A percentile compares a stretch with the other conserved stretches of the same genome.
These are phyloP conservation scores for Cladosporium sp. DNA, from an alignment of 2,329 filamentous ascomycete genomes.

Conservation along the genomic window DNA sequence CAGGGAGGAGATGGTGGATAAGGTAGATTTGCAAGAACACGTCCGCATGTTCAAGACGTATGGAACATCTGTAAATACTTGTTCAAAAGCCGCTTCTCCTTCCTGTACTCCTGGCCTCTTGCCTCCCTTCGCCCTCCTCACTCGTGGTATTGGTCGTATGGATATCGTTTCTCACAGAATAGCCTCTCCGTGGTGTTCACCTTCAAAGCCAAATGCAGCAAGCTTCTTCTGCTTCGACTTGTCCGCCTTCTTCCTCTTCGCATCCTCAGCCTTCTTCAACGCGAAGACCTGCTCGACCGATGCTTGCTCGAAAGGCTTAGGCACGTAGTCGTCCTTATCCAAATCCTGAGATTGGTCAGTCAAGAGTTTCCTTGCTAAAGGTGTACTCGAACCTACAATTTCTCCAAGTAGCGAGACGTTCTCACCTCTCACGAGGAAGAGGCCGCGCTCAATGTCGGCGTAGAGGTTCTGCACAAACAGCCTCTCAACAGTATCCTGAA, in stretches of 20 bases:
- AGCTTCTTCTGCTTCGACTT: slow-evolving; percentile 72
- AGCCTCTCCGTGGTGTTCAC: slow-evolving; percentile 76
- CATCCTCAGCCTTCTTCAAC: slow-evolving; percentile 71
- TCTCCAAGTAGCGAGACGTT: slow-evolving; percentile 96
- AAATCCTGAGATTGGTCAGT: slow-evolving; percentile 62
- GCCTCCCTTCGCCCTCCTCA: not conserved
- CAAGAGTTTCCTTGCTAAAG: not conserved
- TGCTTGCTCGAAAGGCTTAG: slow-evolving; percentile 66
- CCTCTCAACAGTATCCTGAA: slow-evolving; percentile 89
- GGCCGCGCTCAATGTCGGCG: slow-evolving; percentile 80
- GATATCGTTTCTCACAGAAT: slow-evolving; percentile 56
- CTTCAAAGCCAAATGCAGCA: slow-evolving; percentile 80
- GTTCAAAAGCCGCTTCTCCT: slow-evolving; percentile 13
- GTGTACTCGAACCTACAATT: slow-evolving; percentile 57
- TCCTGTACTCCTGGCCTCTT: not conserved
- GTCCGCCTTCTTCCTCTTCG: slow-evolving; percentile 69
- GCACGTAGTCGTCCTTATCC: slow-evolving; percentile 89
- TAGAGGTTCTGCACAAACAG: slow-evolving; percentile 76
- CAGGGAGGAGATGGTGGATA: not conserved
- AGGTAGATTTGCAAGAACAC: slow-evolving; percentile 24
- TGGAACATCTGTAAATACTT: slow-evolving; percentile 30
- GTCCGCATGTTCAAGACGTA: slow-evolving; percentile 43
- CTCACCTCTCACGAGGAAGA: slow-evolving; percentile 91
- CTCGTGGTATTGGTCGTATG: not conserved
- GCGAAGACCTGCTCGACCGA: slow-evolving; percentile 70